Evolutionary conservation across 2,329 filamentous ascomycete genomes (phyloP), one percentile per base, ranked within the genome.

Genomic region (Botrytis hyacinthi): DNA sequence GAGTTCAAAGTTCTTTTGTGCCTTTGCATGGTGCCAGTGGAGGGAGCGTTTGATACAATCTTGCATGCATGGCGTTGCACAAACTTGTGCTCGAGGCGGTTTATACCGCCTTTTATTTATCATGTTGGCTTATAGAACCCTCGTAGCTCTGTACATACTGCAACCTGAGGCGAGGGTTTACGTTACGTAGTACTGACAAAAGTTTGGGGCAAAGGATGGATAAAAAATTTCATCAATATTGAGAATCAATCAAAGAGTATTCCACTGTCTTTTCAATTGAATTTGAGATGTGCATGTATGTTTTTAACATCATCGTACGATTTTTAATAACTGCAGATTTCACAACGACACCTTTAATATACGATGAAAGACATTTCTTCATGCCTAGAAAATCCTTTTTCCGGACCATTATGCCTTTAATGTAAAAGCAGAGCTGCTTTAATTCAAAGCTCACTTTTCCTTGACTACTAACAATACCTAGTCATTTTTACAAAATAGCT

Each of bases 401-500:
- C 51, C n/a, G 51, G 51, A 29, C 14, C 51, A 6, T 59, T 22
- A 35, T 59, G 57, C 37, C 26, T 20, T 62, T 26, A 29, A 10
- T 14, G 37, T 20, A 42, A 63, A 62, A 63, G 60, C 60, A 63
- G 60, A 63, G 60, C 60, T 63, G 60, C 60, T 63, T 63, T 63
- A 63, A 59, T 4, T 1, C 4, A 5, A 42, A 42, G 26, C 9
- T 10, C 40, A 63, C 7, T 18, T 40, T n/a, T 1, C 3, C 22
- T 40, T 9, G 4, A 37, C 7, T 18, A 29, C 26, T 54, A 51
- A n/a, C 48, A 51, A 4, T n/a, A n/a, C 48, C 48, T 14, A 42
- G 37, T 62, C 32, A 61, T 6, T 37, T 26, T n/a, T 8, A 29
- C 51, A 54, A 54, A 29, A 29, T 54, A 54, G 51, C 26, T 8